Percentiles rank a stretch among this genome's conserved stretches.
These are phyloP conservation scores for Paramyrothecium roridum DNA, from an alignment of 2,329 filamentous ascomycete species.

Conservation along the genomic window DNA sequence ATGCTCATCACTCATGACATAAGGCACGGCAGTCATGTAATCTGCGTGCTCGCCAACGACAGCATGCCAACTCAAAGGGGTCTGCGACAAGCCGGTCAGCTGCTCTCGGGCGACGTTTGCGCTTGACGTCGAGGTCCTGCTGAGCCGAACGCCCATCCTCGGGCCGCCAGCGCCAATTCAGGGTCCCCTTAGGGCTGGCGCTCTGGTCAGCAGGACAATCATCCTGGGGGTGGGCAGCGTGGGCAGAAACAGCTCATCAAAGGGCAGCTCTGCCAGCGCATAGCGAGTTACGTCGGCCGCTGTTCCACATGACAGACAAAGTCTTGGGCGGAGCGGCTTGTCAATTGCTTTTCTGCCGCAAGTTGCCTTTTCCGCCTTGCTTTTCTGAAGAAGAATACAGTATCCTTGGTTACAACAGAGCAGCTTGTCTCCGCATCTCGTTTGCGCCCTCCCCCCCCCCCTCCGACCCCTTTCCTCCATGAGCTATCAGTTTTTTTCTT, in stretches of 20 bases:
- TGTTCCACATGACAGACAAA: conserved; percentile 2
- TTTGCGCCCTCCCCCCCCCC: too few species aligned
- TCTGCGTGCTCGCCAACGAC: neutral
- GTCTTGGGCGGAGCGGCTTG: neutral
- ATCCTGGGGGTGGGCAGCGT: neutral
- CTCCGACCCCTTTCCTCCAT: neutral
- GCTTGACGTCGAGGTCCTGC: neutral
- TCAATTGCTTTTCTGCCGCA: neutral
- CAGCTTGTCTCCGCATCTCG: too few species aligned
- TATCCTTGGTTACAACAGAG: too few species aligned
- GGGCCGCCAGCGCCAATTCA: neutral
- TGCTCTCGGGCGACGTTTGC: neutral
- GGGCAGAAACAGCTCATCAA: neutral
- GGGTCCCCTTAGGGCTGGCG: neutral
- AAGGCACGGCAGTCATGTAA: neutral
- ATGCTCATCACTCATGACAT: too few species aligned
- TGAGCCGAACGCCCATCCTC: neutral
- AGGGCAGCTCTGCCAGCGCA: neutral
- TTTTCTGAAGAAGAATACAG: too few species aligned
- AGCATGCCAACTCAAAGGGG: conserved; percentile 7
- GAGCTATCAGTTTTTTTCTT: neutral
- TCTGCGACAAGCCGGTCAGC: conserved; percentile 4
- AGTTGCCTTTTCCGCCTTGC: neutral
- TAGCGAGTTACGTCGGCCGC: neutral
- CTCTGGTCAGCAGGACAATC: conserved; percentile 1